Evolutionary conservation across 2,329 filamentous ascomycete genomes (phyloP).

Genomic region (Talaromyces rugulosus): DNA sequence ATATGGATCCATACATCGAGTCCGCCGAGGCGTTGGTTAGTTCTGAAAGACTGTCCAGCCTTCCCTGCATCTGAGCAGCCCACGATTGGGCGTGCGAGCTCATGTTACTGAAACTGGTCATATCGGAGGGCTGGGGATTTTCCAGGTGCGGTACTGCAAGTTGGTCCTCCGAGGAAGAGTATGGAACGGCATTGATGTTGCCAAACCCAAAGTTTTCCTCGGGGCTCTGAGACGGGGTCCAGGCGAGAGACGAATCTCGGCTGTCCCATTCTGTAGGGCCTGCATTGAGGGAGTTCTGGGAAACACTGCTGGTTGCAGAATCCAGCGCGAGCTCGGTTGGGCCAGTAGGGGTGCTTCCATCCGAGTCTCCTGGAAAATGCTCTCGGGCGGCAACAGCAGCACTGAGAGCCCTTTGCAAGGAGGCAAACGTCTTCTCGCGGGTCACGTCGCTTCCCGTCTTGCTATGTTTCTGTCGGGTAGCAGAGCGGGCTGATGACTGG

Average conservation of each 20-base stretch:
- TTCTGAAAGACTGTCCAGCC: slow-evolving; percentile 17
- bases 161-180: slow-evolving; percentile 20
- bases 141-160: slow-evolving; percentile 19
- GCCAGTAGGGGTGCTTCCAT: slow-evolving; percentile 18
- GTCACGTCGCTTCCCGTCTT: slow-evolving; percentile 35
- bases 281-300: slow-evolving; percentile 18
- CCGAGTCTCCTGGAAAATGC: slow-evolving; percentile 22
- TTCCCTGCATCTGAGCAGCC: slow-evolving; percentile 18
- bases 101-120: slow-evolving; percentile 6
- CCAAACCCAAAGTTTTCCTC: slow-evolving; percentile 21
- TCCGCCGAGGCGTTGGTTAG: slow-evolving; percentile 22
- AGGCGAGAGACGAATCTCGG: slow-evolving; percentile 24
- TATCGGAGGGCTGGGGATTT: slow-evolving; percentile 13
- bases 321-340: slow-evolving; percentile 24
- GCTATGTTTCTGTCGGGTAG: slow-evolving; percentile 29
- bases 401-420: slow-evolving; percentile 41
- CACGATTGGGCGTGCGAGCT: slow-evolving; percentile 22
- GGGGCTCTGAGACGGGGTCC: slow-evolving; percentile 24
- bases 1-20: slow-evolving; percentile 27
- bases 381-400: slow-evolving; percentile 38
- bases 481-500: slow-evolving; percentile 15
- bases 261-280: slow-evolving; percentile 26
- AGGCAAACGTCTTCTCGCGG: slow-evolving; percentile 40
- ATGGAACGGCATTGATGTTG: slow-evolving; percentile 18
- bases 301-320: slow-evolving; percentile 13